phyloP scores from a whole-genome alignment of 129 eudicot genomes.

The Oenanthe sinensis region DNA sequence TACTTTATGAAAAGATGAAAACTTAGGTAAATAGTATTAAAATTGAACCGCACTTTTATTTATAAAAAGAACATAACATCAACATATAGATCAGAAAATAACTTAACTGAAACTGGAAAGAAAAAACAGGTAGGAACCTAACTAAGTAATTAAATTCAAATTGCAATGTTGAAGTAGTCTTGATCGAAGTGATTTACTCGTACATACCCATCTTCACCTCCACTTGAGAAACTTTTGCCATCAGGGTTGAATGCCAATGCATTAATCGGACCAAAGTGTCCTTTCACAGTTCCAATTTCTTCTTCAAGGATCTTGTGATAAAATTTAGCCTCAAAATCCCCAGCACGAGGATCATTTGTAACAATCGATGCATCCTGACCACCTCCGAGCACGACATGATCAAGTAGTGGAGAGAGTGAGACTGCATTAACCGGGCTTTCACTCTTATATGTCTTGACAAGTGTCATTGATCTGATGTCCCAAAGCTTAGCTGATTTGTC shows the following conservation, averaged over 20 bases:
- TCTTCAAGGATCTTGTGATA: slow-evolving; percentile 85
- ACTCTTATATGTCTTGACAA: background rate
- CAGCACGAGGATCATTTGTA: slow-evolving; percentile 95
- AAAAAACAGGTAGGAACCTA: background rate
- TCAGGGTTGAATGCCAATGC: slow-evolving; percentile 97
- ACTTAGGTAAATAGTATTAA: too few species aligned
- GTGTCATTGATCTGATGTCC: slow-evolving; percentile 16
- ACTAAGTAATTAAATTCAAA: background rate
- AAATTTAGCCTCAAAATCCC: slow-evolving; percentile 90
- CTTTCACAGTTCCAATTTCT: slow-evolving; percentile 89
- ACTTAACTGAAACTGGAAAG: background rate
- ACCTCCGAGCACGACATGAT: slow-evolving; percentile 77
- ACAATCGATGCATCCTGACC: slow-evolving; percentile 92
- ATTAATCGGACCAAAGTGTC: slow-evolving; percentile 93
- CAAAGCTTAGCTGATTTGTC: slow-evolving; percentile 96
- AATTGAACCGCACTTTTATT: too few species aligned
- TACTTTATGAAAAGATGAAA: too few species aligned
- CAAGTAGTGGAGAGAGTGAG: background rate
- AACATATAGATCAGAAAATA: background rate
- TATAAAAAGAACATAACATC: background rate
- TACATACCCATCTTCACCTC: background rate
- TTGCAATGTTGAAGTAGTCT: background rate
- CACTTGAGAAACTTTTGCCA: slow-evolving; percentile 58
- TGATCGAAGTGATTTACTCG: background rate
- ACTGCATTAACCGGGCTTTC: background rate